phyloP scores from a whole-genome alignment of 495 filamentous ascomycete species.

The Trichoderma orchidacearum region DNA sequence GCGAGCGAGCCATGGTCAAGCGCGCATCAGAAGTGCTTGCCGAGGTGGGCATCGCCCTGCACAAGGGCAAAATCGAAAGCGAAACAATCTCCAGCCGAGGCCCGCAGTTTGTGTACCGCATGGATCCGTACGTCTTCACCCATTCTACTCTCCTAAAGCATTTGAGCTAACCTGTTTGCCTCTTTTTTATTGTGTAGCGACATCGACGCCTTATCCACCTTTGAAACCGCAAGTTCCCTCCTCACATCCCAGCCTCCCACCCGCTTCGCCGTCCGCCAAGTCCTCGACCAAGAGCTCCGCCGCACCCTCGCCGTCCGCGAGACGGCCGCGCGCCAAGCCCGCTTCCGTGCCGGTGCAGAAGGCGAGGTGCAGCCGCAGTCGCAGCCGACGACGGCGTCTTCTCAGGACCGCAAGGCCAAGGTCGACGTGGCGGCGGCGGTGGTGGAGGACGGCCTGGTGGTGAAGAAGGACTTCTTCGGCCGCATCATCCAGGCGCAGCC shows the following conservation, averaged over 20 bases:
- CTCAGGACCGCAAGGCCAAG: slow-evolving; percentile 23
- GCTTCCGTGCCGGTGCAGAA: slow-evolving; percentile 27
- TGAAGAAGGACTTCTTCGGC: slow-evolving; percentile 89
- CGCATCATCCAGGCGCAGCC: slow-evolving; percentile 42
- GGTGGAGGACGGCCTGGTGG: slow-evolving; percentile 12
- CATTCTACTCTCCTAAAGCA: no score
- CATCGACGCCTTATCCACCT: slow-evolving; percentile 55
- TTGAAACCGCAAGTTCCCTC: slow-evolving; percentile 37
- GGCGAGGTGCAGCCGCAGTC: background rate
- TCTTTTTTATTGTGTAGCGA: slow-evolving; percentile 8
- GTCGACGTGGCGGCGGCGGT: slow-evolving; percentile 21
- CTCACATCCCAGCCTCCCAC: slow-evolving; percentile 48
- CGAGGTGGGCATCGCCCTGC: slow-evolving; percentile 67
- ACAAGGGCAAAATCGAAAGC: slow-evolving; percentile 67
- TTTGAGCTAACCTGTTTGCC: background rate
- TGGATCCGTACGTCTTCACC: slow-evolving; percentile 68
- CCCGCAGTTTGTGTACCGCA: slow-evolving; percentile 71
- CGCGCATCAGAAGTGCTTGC: slow-evolving; percentile 68
- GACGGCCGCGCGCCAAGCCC: slow-evolving; percentile 40
- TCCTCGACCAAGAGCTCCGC: slow-evolving; percentile 76
- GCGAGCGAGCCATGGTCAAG: slow-evolving; percentile 65
- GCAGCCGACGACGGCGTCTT: no score
- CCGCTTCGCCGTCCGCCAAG: slow-evolving; percentile 80
- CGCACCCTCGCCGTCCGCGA: slow-evolving; percentile 51
- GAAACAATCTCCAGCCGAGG: slow-evolving; percentile 27